Evolutionary conservation across 768 basidiomycete species (phyloP), one percentile per base, ranked within the genome.

Genomic region (Termitomyces sp.): DNA sequence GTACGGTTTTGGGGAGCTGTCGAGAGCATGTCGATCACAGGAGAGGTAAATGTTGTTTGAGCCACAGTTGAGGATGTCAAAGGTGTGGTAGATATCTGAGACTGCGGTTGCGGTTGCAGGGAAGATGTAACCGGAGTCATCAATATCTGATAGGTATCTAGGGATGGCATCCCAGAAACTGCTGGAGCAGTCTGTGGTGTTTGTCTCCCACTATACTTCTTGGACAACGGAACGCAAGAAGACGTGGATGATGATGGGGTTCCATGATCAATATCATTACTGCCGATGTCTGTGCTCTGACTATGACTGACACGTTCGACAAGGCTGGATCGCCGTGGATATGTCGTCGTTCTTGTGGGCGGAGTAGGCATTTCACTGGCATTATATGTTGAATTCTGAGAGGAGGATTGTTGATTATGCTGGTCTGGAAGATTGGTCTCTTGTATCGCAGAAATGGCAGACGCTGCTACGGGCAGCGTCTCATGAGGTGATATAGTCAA

Each of bases 401-500:
- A 41, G 22, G 46, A 36, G 27, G 16, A 36, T 14, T 61, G 56
- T 44, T 59, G 56, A 49, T 37, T 18, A 20, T 48, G 47, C 12
- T 59, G 58, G 39, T 55, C 58, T 53, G 67, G 72, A 39, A 70
- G 63, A n/a, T 68, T 62, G 20, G 69, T 65, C 55, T 73, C 73
- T 20, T 71, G 66, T 8, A 73, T 63, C 49, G 70, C 62, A 20
- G 70, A 69, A 31, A 63, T 56, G 3, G 67, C 61, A 34, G 75
- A 70, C 44, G 69, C 56, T n/a, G 70, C 65, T 14, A 70, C 57
- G 27, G 73, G 68, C 34, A 72, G 67, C 46, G 69, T 69, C 48
- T 74, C 75, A 27, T 67, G 74, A 31, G 71, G 69, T 8, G 78
- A 73, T 20, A 77, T 72, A 36, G 72, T 65, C 9, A 78, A 73